These are phyloP conservation scores for Symbiotaphrina buchneri DNA, from an alignment of 495 filamentous ascomycete genomes.

Conservation along the genomic window DNA sequence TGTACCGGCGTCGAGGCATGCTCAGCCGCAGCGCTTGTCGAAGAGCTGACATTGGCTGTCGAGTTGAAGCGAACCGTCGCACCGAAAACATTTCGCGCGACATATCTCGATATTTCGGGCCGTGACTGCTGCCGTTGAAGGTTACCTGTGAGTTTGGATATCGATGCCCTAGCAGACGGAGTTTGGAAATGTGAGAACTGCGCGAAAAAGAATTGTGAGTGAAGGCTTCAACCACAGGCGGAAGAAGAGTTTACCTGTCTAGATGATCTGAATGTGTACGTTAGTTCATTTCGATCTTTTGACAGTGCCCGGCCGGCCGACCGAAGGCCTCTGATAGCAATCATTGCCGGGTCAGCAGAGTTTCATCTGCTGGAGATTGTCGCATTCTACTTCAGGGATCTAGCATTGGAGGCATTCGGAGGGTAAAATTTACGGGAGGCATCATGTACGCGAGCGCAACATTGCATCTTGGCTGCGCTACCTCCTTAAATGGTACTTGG, in stretches of 20 bases:
- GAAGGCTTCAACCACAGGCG: too few species aligned
- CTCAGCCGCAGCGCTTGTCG: neutral
- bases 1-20: neutral
- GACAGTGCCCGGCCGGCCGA: conserved; percentile 1
- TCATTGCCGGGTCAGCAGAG: conserved; percentile 6
- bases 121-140: too few species aligned
- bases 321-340: conserved; percentile 12
- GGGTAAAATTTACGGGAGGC: too few species aligned
- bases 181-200: too few species aligned
- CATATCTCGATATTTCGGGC: too few species aligned
- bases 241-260: conserved; percentile 5
- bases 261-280: conserved; percentile 4
- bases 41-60: conserved; percentile 2
- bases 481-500: too few species aligned
- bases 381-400: neutral
- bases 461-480: too few species aligned
- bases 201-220: too few species aligned
- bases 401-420: too few species aligned
- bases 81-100: neutral
- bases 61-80: conserved; percentile 5
- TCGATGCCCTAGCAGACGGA: too few species aligned
- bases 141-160: too few species aligned
- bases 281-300: conserved; percentile 4
- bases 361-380: neutral
- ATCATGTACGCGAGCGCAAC: too few species aligned